Conservation (phyloP, 1,284 basidiomycete genomes). For the Exsudoporus floridanus region DNA sequence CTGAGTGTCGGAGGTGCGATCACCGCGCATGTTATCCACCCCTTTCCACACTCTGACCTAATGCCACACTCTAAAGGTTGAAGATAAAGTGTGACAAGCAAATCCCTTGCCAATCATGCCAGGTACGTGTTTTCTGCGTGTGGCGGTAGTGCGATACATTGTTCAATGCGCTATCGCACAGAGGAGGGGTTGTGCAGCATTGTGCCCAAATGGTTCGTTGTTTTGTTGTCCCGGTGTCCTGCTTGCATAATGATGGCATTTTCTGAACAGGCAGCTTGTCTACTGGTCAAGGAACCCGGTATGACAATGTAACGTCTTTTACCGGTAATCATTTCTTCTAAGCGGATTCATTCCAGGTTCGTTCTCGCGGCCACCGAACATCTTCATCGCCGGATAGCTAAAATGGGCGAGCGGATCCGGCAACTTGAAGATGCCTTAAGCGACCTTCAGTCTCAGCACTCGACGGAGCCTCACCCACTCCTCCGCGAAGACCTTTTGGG, state of each 20-base stretch:
- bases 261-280: constrained; percentile 52
- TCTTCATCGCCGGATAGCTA: constrained; percentile 61
- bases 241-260: constrained; percentile 2
- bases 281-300: constrained; percentile 65
- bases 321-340: constrained; percentile 1
- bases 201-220: constrained; percentile 66
- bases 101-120: constrained; percentile 69
- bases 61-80: constrained; percentile 43
- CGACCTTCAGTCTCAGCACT: constrained; percentile 48
- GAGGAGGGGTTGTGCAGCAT: constrained; percentile 62
- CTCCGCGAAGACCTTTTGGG: constrained; percentile 55
- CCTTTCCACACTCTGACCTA: constrained; percentile 24
- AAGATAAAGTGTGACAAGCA: constrained; percentile 78
- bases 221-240: neutral
- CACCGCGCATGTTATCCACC: constrained; percentile 36
- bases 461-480: constrained; percentile 60
- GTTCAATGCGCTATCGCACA: constrained; percentile 23
- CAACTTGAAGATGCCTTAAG: constrained; percentile 67
- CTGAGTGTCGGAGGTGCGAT: constrained; percentile 63
- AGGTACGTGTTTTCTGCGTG: constrained; percentile 39
- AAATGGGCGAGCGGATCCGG: constrained; percentile 60
- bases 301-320: constrained; percentile 7
- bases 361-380: constrained; percentile 74
- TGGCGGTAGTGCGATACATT: neutral
- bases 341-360: constrained; percentile 42